Evolutionary conservation across 768 basidiomycete species (phyloP), one percentile per base, ranked within the genome.

Genomic region (Austroboletus eburneus): DNA sequence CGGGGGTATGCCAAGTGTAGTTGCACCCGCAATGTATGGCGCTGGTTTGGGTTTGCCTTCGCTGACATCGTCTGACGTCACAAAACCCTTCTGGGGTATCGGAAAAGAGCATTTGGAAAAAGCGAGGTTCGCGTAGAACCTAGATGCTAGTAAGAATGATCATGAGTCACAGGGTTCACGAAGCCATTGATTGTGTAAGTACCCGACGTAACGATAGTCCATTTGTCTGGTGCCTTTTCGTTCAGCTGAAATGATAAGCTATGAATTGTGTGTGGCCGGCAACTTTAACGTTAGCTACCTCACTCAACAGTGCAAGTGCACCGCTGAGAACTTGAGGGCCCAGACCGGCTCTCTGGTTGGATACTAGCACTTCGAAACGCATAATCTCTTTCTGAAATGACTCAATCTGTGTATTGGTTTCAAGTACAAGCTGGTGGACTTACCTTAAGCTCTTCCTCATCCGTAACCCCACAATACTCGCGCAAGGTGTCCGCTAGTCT

Each of bases 41-140:
- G 79, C 89, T 1, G 92, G 91, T 58, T 84, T 75, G n/a, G 92
- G 92, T 69, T 94, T 94, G 37, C 91, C 91, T 51, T 64, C 54
- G 41, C 85, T 84, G 42, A 69, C 67, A 44, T 67, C 66, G 64
- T 85, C 79, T 7, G 85, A 82, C 3, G 89, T 91, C 55, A 93
- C 77, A 42, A 85, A 71, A 14, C 81, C 82, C 39, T 68, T 71
- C 2, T 65, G 65, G 3, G 87, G 85, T 2, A 77, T 47, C 2
- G 81, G 76, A 17, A 92, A 70, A 2, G 74, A 77, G 35, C 84
- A 80, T 29, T 77, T 76, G 33, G 76, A 62, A 27, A 94, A 72
- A 16, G 88, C 90, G 18, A 75, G 73, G 13, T 76, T 71, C 16
- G 89, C 79, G 59, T 85, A 92, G 49, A 76, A 76, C 51, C 73